Evolutionary conservation across 306 rosid species (phyloP).

Genomic region (Prunus padus): DNA sequence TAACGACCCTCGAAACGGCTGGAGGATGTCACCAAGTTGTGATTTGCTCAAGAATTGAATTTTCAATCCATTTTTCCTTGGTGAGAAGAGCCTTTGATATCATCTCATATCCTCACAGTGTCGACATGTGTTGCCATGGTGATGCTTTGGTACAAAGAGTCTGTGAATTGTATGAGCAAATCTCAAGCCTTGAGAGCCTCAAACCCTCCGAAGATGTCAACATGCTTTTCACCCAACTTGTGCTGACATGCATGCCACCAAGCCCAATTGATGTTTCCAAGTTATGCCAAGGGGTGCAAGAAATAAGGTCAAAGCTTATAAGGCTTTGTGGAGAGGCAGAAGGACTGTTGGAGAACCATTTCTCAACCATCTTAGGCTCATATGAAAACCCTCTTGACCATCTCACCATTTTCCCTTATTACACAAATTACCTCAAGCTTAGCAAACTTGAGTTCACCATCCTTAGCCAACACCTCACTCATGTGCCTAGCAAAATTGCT

Average conservation of each 20-base stretch:
- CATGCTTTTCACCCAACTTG: slow-evolving; percentile 77
- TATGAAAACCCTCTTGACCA: slow-evolving; percentile 45
- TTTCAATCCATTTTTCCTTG: neutral
- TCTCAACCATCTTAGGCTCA: slow-evolving; percentile 49
- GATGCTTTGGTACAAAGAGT: slow-evolving; percentile 55
- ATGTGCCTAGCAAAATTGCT: slow-evolving; percentile 46
- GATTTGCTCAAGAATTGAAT: neutral
- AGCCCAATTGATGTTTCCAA: slow-evolving; percentile 57
- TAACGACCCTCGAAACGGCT: neutral
- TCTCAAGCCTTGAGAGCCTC: slow-evolving; percentile 57
- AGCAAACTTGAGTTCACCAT: slow-evolving; percentile 63
- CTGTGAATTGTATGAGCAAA: slow-evolving; percentile 47
- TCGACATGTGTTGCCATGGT: slow-evolving; percentile 73
- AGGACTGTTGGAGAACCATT: slow-evolving; percentile 63
- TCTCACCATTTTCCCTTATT: slow-evolving; percentile 73
- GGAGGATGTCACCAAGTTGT: slow-evolving; percentile 2
- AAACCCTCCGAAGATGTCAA: slow-evolving; percentile 81
- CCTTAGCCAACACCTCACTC: slow-evolving; percentile 47
- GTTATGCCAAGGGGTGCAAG: slow-evolving; percentile 43
- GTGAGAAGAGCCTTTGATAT: neutral
- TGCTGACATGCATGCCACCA: slow-evolving; percentile 76
- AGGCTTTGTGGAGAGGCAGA: slow-evolving; percentile 72
- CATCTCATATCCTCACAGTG: slow-evolving; percentile 44
- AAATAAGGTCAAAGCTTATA: slow-evolving; percentile 58
- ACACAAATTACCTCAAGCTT: slow-evolving; percentile 75